Percentiles rank a stretch among this genome's conserved stretches.
These are phyloP conservation scores for Xylaria multiplex DNA, from an alignment of 2,329 filamentous ascomycete species.

Conservation along the genomic window DNA sequence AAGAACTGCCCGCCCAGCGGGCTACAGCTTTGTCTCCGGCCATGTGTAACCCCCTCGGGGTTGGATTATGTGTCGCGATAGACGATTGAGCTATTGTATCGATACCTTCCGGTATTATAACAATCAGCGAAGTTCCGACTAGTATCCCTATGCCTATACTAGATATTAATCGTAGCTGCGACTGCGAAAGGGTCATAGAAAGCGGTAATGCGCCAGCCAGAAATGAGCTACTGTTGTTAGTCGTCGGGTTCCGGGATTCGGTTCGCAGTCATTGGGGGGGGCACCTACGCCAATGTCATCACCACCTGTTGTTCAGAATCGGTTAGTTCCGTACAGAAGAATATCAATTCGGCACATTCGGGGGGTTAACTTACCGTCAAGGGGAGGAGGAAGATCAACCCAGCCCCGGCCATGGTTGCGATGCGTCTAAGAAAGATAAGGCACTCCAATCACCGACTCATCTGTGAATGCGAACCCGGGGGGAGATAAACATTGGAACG, in stretches of 20 bases:
- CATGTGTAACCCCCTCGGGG: conserved; percentile 38
- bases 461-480: conserved; percentile 31
- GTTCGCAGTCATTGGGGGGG: conserved; percentile 16
- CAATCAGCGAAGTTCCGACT: conserved; percentile 92
- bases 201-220: conserved; percentile 90
- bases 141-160: conserved; percentile 93
- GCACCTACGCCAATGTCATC: conserved; percentile 52
- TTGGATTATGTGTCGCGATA: conserved; percentile 47
- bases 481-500: conserved; percentile 23
- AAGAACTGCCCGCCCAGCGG: conserved; percentile 36
- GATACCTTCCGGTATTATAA: conserved; percentile 97
- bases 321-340: conserved; percentile 38
- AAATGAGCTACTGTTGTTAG: conserved; percentile 75
- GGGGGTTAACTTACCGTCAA: conserved; percentile 45
- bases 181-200: conserved; percentile 85
- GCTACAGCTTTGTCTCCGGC: conserved; percentile 32
- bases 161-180: conserved; percentile 88
- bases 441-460: conserved; percentile 42
- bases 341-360: not conserved
- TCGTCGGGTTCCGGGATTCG: conserved; percentile 33
- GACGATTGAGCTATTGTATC: conserved; percentile 80
- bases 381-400: conserved; percentile 51
- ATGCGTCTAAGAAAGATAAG: conserved; percentile 32
- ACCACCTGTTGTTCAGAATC: conserved; percentile 44
- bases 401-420: conserved; percentile 47